Conservation (phyloP, 441 rosid species). For the Pelargonium australe region DNA sequence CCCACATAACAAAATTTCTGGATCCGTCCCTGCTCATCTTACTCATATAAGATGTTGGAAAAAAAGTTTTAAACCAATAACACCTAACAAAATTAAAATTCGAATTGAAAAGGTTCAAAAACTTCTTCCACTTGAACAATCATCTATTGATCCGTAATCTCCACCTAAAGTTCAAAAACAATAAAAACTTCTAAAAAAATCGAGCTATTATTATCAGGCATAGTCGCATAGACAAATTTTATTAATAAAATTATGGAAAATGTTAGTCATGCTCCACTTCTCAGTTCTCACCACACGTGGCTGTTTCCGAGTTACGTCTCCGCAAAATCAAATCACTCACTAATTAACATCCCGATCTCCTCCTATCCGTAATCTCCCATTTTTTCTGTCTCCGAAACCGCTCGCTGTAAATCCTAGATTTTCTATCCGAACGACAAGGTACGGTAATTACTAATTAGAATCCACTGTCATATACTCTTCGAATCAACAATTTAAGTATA, state of each 20-base stretch:
- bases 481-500: neutral
- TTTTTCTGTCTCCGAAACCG: neutral
- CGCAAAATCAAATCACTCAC: neutral
- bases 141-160: too few species aligned
- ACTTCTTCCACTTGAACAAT: too few species aligned
- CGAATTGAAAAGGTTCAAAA: too few species aligned
- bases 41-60: too few species aligned
- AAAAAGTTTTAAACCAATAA: too few species aligned
- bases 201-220: too few species aligned
- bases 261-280: neutral
- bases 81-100: too few species aligned
- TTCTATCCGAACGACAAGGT: neutral
- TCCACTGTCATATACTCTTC: neutral
- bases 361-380: neutral
- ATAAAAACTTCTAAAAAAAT: too few species aligned
- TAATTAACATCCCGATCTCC: neutral
- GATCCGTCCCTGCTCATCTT: too few species aligned
- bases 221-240: neutral
- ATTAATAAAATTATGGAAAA: too few species aligned
- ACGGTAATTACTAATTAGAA: neutral
- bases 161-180: too few species aligned
- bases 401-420: neutral
- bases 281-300: neutral
- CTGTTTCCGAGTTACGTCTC: neutral
- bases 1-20: too few species aligned